Base-by-base conservation (phyloP, 2,329 filamentous ascomycete genomes). In the Aspergillus latus region DNA sequence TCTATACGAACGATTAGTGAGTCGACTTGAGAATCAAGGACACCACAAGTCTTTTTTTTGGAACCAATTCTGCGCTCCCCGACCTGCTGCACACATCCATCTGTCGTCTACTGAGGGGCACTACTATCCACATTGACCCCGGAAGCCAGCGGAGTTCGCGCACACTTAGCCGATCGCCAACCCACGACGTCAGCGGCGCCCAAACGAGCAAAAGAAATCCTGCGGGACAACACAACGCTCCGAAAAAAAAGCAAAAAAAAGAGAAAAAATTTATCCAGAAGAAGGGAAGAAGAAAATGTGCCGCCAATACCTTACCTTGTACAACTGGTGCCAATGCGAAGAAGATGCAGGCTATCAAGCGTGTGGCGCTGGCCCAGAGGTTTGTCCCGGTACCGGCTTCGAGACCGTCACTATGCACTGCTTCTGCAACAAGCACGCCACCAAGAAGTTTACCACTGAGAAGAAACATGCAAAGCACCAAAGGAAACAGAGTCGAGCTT, bases 341-440 rank as follows among this genome's bases (percentile, higher is more conserved):
- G 67, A 72, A 62, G 66, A 72, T 29, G 66, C 67, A 11, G 67
- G 72, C 13, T 61, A 70, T 43, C 66, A 61, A 34, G 51, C 66
- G 44, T 74, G 72, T 42, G 56, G 68, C 9, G 60, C 60, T 30
- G 62, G 65, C 44, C 62, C 63, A 16, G 64, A 63, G 45, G 21
- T 21, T 21, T 65, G 67, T 42, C 62, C 52, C 51, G 62, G 56
- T 51, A 62, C 66, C 10, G 69, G 68, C 1, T 48, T 72, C 13
- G 66, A 75, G 49, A 71, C 69, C 2, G 70, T 74, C 2, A 70
- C 69, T 42, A 69, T 75, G 71, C 70, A 75, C 43, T 74, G 72
- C 51, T 75, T 72, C 62, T 74, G 72, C 60, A 63, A 71, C 54
- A 59, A 59, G 2, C 72, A 75, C 44, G 71, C 70, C 28, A 69